Base-by-base conservation (phyloP, 2,329 filamentous ascomycete genomes). In the Cordyceps militaris region DNA sequence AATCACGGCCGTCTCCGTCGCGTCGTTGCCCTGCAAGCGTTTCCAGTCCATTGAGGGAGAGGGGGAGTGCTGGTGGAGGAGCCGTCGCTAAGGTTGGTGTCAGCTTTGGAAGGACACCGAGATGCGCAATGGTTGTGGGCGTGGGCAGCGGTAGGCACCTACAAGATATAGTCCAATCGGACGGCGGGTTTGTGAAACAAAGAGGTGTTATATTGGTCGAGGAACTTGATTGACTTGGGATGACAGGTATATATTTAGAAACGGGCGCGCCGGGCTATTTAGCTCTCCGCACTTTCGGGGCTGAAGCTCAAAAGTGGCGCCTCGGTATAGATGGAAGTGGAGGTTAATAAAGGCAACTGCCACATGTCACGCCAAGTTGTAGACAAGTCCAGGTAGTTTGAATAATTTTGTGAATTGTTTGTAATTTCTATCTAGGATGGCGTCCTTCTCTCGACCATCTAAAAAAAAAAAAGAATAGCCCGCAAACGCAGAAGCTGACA, bases 1-100 rank as follows among this genome's bases (percentile, higher is more conserved):
- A 3, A 62, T n/a, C 23, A 60, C 32, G 9, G 61, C 57, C 21
- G 51, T 48, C 42, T 59, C 57, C n/a, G 46, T 46, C 10, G 56
- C 13, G 19, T 42, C 16, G 44, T 10, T n/a, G 44, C 11, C 26
- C 21, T 48, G 49, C 0, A 59, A 19, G 10, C n/a, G n/a, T n/a
- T 38, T 43, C 34, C 40, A 48, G 38, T 55, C 36, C 43, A 56
- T 59, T 24, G 4, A 24, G 13, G 1, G 24, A 9, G 4, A 23
- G 14, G 6, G 52, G 9, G 6, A 36, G 13, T 46, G 42, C 4
- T 14, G 6, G 43, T 13, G 28, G 30, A 36, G 40, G n/a, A 36
- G 26, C 2, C 3, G 42, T 30, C 23, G 23, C 52, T 56, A 56
- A n/a, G 43, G 32, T 30, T 26, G 3, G 19, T 36, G 52, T 56